Conservation (phyloP, 805 yeast genomes). For the Wickerhamiella domercqiae region DNA sequence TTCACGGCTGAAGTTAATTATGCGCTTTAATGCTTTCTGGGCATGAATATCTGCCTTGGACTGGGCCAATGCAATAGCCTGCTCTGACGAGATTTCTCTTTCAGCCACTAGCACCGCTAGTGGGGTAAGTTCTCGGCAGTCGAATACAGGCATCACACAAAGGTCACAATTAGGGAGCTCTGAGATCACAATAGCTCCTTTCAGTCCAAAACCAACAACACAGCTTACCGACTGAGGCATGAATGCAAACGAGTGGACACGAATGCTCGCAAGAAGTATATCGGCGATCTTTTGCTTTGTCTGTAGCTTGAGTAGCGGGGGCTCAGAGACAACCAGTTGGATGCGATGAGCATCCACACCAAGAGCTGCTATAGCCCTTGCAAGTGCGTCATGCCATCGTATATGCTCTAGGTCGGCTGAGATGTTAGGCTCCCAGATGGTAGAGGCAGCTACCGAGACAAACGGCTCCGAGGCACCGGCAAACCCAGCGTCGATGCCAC, state of each 20-base stretch:
- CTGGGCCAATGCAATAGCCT: conserved; percentile 7
- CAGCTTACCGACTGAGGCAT: conserved; percentile 15
- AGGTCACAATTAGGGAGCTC: conserved; percentile 3
- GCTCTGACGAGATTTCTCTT: neutral
- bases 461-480: conserved; percentile 9
- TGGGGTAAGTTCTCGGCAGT: conserved; percentile 16
- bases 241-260: conserved; percentile 13
- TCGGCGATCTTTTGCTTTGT: conserved; percentile 11
- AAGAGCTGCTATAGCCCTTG: conserved; percentile 7
- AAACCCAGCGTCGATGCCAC: conserved; percentile 9
- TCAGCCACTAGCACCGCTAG: neutral
- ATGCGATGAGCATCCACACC: conserved; percentile 8
- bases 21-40: neutral
- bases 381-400: conserved; percentile 6
- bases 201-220: conserved; percentile 5
- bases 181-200: conserved; percentile 6
- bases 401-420: neutral
- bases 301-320: conserved; percentile 12
- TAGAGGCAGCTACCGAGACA: neutral
- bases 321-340: conserved; percentile 15
- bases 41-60: conserved; percentile 1
- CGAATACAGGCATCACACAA: conserved; percentile 15
- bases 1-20: conserved; percentile 7
- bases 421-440: neutral
- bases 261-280: conserved; percentile 8